phyloP scores from a whole-genome alignment of 2,329 filamentous ascomycete genomes.

The Aspergillus sp. region DNA sequence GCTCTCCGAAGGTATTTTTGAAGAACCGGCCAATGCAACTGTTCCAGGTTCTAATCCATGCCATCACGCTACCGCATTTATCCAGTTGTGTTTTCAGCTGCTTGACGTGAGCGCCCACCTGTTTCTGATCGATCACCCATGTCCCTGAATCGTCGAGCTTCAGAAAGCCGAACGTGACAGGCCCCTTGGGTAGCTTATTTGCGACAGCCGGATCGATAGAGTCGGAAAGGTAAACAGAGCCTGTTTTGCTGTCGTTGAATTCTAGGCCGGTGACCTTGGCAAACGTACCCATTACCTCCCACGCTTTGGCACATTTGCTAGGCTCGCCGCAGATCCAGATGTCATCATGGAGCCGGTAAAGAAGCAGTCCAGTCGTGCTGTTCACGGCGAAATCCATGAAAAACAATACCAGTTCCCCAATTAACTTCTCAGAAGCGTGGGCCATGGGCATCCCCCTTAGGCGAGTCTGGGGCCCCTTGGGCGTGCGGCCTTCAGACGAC shows the following conservation, averaged over 20 bases:
- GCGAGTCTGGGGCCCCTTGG: constrained; percentile 39
- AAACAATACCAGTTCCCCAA: constrained; percentile 50
- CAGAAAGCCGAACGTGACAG: constrained; percentile 56
- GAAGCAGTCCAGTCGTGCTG: constrained; percentile 41
- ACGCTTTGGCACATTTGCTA: constrained; percentile 42
- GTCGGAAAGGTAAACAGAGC: constrained; percentile 45
- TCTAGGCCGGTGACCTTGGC: constrained; percentile 44
- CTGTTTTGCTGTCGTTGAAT: constrained; percentile 50
- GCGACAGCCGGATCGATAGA: constrained; percentile 24
- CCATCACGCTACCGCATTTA: constrained; percentile 50
- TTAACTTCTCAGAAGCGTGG: constrained; percentile 48
- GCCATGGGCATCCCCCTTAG: constrained; percentile 48
- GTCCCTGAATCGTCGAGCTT: constrained; percentile 34
- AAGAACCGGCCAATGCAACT: constrained; percentile 54
- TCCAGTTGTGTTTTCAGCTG: constrained; percentile 43
- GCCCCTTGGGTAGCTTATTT: constrained; percentile 46
- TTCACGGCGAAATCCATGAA: constrained; percentile 50
- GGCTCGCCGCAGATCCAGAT: constrained; percentile 50
- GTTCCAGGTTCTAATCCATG: constrained; percentile 58
- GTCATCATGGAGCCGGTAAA: constrained; percentile 52
- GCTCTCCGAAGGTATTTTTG: constrained; percentile 51
- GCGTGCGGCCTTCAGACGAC: constrained; percentile 24
- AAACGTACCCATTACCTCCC: constrained; percentile 45
- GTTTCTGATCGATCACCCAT: constrained; percentile 40
- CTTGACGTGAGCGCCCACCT: constrained; percentile 40